Evolutionary conservation across 768 basidiomycete genomes (phyloP).

Genomic region (Xerocomellus amylosporus): DNA sequence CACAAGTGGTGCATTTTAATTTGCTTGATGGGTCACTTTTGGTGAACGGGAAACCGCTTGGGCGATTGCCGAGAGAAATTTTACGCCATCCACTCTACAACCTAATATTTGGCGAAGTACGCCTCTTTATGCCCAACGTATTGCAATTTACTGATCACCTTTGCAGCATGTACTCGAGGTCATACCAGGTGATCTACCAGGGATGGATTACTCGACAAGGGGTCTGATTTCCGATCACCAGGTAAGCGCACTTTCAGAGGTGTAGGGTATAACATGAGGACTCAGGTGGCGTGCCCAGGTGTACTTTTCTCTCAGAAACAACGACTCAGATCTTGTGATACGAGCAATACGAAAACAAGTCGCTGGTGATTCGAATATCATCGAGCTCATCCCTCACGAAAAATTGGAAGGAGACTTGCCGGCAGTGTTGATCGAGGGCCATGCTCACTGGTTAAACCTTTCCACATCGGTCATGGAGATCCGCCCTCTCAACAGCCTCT

Average conservation of each 20-base stretch:
- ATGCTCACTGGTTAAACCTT: conserved; percentile 34
- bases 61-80: conserved; percentile 21
- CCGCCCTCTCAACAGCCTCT: conserved; percentile 23
- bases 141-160: not conserved
- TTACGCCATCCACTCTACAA: conserved; percentile 19
- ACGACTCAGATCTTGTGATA: conserved; percentile 15
- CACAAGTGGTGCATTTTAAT: conserved; percentile 25
- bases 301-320: conserved; percentile 18
- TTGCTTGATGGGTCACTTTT: conserved; percentile 26
- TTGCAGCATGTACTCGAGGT: conserved; percentile 22
- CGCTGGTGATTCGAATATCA: not conserved
- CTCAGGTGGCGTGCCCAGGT: conserved; percentile 12
- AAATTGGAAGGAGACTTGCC: conserved; percentile 28
- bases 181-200: conserved; percentile 23
- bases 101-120: conserved; percentile 22
- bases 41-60: conserved; percentile 27
- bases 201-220: conserved; percentile 27
- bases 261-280: not conserved
- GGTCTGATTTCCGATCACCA: conserved; percentile 15
- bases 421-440: conserved; percentile 14
- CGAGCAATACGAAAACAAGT: not conserved
- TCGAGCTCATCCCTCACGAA: conserved; percentile 27
- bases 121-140: not conserved
- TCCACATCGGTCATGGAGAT: conserved; percentile 24
- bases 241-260: conserved; percentile 4